A percentile compares a stretch with the other conserved stretches of the same genome.
phyloP scores from a whole-genome alignment of 768 basidiomycete species.

The Termitomyces sp. region DNA sequence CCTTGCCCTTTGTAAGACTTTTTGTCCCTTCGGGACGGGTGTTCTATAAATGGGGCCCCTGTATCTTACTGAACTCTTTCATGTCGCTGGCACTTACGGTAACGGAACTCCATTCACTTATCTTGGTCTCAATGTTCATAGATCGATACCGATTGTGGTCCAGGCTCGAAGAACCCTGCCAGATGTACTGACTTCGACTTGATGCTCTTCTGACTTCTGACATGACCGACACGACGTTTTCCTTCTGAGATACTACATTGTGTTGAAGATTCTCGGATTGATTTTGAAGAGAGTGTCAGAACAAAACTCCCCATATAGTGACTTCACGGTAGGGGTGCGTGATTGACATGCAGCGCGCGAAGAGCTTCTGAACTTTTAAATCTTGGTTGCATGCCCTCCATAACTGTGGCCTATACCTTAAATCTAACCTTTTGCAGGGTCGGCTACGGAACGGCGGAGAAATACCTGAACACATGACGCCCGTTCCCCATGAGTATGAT shows the following conservation, averaged over 20 bases:
- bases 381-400: background rate
- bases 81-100: background rate
- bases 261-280: background rate
- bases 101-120: background rate
- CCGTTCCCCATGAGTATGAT: background rate
- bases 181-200: background rate
- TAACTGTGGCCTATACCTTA: conserved; percentile 3
- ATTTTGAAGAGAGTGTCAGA: background rate
- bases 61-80: background rate
- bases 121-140: background rate
- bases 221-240: background rate
- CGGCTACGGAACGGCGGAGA: background rate
- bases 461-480: background rate
- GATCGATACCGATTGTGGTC: background rate
- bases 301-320: background rate
- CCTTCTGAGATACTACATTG: background rate
- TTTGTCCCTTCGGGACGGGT: background rate
- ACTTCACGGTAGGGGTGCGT: background rate
- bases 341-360: conserved; percentile 3
- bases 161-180: background rate
- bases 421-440: background rate
- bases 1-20: background rate
- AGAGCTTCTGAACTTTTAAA: conserved; percentile 4
- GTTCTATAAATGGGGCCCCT: background rate
- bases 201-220: background rate